Conservation (phyloP, 352 stramenopile genomes). For the Globisporangium ultimum region DNA sequence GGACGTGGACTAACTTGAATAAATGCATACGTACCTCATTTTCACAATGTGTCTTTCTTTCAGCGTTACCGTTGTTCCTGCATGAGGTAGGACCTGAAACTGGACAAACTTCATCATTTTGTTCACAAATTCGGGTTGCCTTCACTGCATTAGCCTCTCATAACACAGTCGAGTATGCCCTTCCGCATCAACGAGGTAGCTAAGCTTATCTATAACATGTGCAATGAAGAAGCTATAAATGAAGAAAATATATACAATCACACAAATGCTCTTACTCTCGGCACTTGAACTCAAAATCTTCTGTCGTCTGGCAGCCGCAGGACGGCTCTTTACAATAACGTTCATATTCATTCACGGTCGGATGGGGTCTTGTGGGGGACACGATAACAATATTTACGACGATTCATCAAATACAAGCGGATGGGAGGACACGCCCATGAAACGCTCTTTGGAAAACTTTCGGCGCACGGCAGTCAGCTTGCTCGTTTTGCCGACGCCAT, state of each 20-base stretch:
- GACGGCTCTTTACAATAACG: slow-evolving; percentile 17
- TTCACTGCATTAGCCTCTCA: neutral
- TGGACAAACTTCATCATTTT: neutral
- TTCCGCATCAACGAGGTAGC: neutral
- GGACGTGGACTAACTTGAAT: slow-evolving; percentile 41
- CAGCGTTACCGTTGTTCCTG: neutral
- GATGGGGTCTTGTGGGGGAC: slow-evolving; percentile 1
- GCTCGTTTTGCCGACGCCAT: slow-evolving; percentile 63
- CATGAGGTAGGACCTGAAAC: neutral
- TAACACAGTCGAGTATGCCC: neutral
- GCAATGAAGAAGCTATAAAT: slow-evolving; percentile 1
- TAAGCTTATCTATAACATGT: neutral
- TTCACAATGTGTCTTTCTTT: slow-evolving; percentile 3
- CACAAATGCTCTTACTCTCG: slow-evolving; percentile 5
- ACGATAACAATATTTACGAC: slow-evolving; percentile 26
- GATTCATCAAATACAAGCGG: slow-evolving; percentile 48
- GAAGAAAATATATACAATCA: slow-evolving; percentile 2
- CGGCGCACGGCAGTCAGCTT: slow-evolving; percentile 79
- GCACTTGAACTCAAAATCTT: slow-evolving; percentile 4
- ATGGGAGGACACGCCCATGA: slow-evolving; percentile 66
- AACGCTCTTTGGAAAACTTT: slow-evolving; percentile 86
- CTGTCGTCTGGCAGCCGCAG: slow-evolving; percentile 2
- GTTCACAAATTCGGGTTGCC: neutral
- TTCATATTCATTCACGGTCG: slow-evolving; percentile 13
- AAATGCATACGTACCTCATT: slow-evolving; percentile 6